Evolutionary conservation across 1,284 basidiomycete genomes (phyloP).

Genomic region (Omphalotus olearius): DNA sequence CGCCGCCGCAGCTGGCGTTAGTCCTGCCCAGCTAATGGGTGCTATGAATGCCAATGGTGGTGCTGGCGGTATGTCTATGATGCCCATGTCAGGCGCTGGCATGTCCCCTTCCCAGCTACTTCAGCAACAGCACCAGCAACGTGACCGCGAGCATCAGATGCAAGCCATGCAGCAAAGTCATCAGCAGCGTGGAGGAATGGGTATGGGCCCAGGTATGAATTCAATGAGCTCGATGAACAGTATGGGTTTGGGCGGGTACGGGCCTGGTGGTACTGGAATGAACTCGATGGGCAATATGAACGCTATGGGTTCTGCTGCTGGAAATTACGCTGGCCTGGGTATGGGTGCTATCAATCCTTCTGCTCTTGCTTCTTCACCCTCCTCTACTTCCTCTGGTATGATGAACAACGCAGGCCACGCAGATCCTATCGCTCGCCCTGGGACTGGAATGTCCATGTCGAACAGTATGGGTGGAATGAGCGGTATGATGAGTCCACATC

Average conservation of each 20-base stretch:
- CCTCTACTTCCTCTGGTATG: conserved; percentile 1
- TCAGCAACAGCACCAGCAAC: conserved; percentile 8
- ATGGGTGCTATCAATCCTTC: not conserved
- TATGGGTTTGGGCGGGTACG: conserved; percentile 7
- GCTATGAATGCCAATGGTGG: not conserved
- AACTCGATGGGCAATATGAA: not conserved
- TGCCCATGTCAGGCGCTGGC: conserved; percentile 1
- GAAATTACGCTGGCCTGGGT: not conserved
- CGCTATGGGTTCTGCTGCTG: not conserved
- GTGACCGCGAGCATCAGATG: conserved; percentile 10
- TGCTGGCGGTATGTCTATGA: conserved; percentile 1
- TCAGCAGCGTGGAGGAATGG: conserved; percentile 8
- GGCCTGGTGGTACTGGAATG: not conserved
- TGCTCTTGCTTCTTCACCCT: conserved; percentile 1
- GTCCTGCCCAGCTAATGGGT: conserved; percentile 11
- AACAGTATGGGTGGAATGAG: not conserved
- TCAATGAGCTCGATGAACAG: conserved; percentile 6
- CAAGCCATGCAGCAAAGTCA: conserved; percentile 6
- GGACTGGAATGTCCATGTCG: conserved; percentile 3
- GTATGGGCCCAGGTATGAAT: not conserved
- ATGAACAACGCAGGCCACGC: not conserved
- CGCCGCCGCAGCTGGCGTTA: conserved; percentile 2
- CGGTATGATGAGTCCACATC: not conserved
- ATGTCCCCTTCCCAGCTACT: conserved; percentile 8
- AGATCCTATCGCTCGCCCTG: conserved; percentile 2